phyloP scores from a whole-genome alignment of 768 basidiomycete genomes.

The Basidioascus undulatus region DNA sequence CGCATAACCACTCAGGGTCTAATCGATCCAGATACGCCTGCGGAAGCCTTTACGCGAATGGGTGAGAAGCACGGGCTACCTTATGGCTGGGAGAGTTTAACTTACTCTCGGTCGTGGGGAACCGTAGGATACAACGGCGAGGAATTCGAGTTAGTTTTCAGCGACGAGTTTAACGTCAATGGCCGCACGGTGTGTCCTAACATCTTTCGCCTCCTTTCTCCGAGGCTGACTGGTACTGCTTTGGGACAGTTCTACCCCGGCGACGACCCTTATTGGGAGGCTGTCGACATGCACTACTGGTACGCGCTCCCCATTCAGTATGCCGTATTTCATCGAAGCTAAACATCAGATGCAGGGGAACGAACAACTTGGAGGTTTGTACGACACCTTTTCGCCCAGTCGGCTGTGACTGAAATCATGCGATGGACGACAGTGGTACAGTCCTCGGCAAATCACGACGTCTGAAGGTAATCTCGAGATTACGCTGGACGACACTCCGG shows the following conservation, averaged over 20 bases:
- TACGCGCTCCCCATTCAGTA: constrained; percentile 8
- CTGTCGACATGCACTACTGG: constrained; percentile 24
- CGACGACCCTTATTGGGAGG: constrained; percentile 26
- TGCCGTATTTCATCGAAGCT: neutral
- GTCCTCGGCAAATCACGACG: constrained; percentile 16
- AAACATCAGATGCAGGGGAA: constrained; percentile 6
- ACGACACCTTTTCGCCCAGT: constrained; percentile 19
- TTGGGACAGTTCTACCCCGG: constrained; percentile 30
- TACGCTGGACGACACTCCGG: no score
- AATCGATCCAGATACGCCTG: constrained; percentile 56
- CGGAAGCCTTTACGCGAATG: constrained; percentile 28
- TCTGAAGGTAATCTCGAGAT: constrained; percentile 8
- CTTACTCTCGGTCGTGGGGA: no score
- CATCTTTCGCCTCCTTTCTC: no score
- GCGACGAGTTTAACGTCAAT: constrained; percentile 55
- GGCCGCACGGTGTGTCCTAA: constrained; percentile 34
- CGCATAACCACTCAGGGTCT: no score
- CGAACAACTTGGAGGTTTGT: constrained; percentile 20
- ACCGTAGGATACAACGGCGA: constrained; percentile 60
- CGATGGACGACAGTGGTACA: constrained; percentile 11
- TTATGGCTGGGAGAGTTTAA: no score
- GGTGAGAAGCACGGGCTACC: no score
- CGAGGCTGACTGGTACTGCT: no score
- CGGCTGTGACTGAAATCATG: no score
- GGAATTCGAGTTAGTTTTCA: constrained; percentile 60